Base-by-base conservation (phyloP, 73 alveolate species). In the Blepharisma japonicum region DNA sequence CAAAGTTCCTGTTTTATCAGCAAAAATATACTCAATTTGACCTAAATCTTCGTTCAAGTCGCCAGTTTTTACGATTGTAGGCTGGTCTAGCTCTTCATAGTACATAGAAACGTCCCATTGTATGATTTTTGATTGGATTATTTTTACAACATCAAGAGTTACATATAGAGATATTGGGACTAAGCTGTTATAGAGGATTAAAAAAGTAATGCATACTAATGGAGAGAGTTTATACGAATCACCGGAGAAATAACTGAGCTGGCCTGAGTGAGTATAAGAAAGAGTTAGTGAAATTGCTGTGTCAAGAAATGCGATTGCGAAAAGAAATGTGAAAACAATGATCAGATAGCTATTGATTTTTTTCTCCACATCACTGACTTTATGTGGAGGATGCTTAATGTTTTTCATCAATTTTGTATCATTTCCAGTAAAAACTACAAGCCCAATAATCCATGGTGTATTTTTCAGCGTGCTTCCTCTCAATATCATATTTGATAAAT, bases 41-140 rank as follows among this genome's bases (percentile, higher is more conserved):
- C 96, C 98, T 42, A 92, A 79, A 71, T 92, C 96, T 71, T 92
- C 98, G 71, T 92, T 92, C 71, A 92, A 81, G 74, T 92, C 90
- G 5, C 90, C 84, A 21, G 98, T 79, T 83, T 87, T 85, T 8
- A 85, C 96, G 81, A 25, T 45, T 48, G 88, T 78, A 32, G 74
- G 77, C 86, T 56, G 42, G 71, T 81, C 86, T 55, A 77, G 56
- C 14, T 11, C 32, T 0, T 72, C 68, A 5, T 70, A 39, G 49
- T 78, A 87, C 87, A 90, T 82, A 68, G 80, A 76, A 32, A 51
- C 25, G 71, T 90, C 96, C 71, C 78, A 47, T 55, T 81, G 66
- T 38, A 70, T 70, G 66, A 86, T 77, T 50, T 72, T 32, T 46
- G 83, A 89, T 55, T 92, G 97, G 18, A 85, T 68, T 9, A 81